phyloP scores from a whole-genome alignment of 2,329 filamentous ascomycete species.

The Colletotrichum orchidophilum region DNA sequence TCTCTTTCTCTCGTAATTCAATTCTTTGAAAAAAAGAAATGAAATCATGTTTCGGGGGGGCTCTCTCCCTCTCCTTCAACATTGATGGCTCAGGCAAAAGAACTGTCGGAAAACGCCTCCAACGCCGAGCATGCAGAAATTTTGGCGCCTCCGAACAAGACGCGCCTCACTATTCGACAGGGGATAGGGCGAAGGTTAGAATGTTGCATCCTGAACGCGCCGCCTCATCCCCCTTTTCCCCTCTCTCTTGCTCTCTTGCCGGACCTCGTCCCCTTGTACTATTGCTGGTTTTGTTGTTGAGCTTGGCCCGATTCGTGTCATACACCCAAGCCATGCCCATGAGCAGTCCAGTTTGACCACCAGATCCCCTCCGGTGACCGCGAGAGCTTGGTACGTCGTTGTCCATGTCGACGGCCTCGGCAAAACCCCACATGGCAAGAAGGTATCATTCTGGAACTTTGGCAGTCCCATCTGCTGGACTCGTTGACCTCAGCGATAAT shows the following conservation, averaged over 20 bases:
- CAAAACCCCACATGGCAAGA: not conserved
- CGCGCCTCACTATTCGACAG: not conserved
- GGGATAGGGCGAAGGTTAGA: too few relatives aligned
- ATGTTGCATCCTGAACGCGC: not conserved
- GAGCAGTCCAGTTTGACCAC: not conserved
- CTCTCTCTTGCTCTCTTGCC: not conserved
- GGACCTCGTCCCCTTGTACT: too few relatives aligned
- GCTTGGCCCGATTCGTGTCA: not conserved
- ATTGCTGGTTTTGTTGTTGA: too few relatives aligned
- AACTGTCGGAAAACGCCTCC: not conserved
- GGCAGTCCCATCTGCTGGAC: too few relatives aligned
- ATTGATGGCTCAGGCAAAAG: not conserved
- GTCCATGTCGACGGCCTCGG: not conserved
- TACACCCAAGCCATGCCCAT: not conserved
- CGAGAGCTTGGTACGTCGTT: too few relatives aligned
- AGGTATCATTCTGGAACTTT: too few relatives aligned
- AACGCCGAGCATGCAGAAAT: constrained; percentile 23
- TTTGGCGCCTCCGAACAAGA: not conserved
- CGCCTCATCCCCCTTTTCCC: too few relatives aligned
- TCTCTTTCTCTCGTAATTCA: not conserved
- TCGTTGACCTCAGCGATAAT: too few relatives aligned
- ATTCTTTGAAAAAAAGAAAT: not conserved
- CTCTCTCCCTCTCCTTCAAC: too few relatives aligned
- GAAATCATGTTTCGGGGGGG: too few relatives aligned
- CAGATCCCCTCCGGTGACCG: too few relatives aligned